Evolutionary conservation across 805 yeast species (phyloP).

Genomic region (Myxozyma lipomycoides): DNA sequence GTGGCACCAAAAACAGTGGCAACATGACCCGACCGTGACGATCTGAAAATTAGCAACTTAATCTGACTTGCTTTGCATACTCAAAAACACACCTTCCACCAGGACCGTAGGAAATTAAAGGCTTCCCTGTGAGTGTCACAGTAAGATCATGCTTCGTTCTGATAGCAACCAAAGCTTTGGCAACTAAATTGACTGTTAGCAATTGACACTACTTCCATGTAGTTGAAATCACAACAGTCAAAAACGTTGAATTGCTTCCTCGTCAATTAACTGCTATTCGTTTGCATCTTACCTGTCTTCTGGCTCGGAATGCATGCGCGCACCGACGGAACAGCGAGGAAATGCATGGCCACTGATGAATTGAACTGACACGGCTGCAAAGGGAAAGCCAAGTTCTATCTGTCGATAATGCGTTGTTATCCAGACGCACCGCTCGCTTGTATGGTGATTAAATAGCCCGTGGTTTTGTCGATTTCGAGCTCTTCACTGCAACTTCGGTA

Average conservation of each 20-base stretch:
- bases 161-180: not conserved
- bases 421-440: too few relatives aligned
- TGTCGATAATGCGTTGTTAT: too few relatives aligned
- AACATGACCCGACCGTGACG: constrained; percentile 82
- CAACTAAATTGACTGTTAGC: not conserved
- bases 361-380: too few relatives aligned
- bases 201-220: not conserved
- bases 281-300: constrained; percentile 11
- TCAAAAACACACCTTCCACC: constrained; percentile 53
- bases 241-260: too few relatives aligned
- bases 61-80: not conserved
- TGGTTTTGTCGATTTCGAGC: too few relatives aligned
- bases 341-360: constrained; percentile 4
- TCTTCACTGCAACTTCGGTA: too few relatives aligned
- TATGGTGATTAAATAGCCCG: too few relatives aligned
- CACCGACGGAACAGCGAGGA: constrained; percentile 5
- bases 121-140: constrained; percentile 72
- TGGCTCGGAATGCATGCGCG: constrained; percentile 12
- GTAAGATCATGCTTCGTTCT: constrained; percentile 40
- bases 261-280: not conserved
- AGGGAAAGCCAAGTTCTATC: too few relatives aligned
- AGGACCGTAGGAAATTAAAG: constrained; percentile 62
- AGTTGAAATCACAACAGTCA: not conserved
- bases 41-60: constrained; percentile 29
- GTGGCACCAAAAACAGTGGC: constrained; percentile 84